Conservation (phyloP, 495 filamentous ascomycete species). For the Hypoxylon fuscum region DNA sequence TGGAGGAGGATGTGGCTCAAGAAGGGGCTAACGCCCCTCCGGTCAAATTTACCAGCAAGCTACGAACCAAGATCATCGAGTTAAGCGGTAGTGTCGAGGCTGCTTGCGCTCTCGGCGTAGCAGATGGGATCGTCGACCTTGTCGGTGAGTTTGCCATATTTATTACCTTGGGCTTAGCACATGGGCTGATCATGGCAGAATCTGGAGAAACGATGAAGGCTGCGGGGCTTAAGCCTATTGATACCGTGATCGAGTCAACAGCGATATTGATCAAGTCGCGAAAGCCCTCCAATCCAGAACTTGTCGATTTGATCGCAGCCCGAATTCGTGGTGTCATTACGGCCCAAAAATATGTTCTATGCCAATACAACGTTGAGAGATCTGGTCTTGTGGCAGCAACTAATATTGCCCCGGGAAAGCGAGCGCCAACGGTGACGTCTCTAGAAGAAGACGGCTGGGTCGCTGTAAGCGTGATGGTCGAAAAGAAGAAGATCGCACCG, state of each 20-base stretch:
- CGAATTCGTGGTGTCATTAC: conserved; percentile 93
- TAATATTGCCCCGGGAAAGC: conserved; percentile 90
- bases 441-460: conserved; percentile 93
- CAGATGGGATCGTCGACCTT: conserved; percentile 96
- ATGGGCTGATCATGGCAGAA: conserved; percentile 63
- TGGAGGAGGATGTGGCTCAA: conserved; percentile 48
- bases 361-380: conserved; percentile 93
- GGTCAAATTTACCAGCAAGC: conserved; percentile 50
- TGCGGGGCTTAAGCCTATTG: conserved; percentile 94
- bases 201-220: conserved; percentile 98
- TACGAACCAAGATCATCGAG: conserved; percentile 87
- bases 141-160: conserved; percentile 75
- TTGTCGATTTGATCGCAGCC: conserved; percentile 82
- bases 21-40: conserved; percentile 5
- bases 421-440: conserved; percentile 87
- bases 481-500: conserved; percentile 84
- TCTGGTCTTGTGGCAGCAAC: conserved; percentile 69
- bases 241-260: conserved; percentile 86
- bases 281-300: conserved; percentile 75
- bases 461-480: conserved; percentile 91
- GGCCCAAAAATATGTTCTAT: conserved; percentile 93
- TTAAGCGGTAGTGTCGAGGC: conserved; percentile 96
- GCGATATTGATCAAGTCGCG: conserved; percentile 94
- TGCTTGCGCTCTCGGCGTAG: conserved; percentile 93
- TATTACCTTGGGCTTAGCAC: background rate